Conservation (phyloP, 2,329 filamentous ascomycete genomes). For the Fusarium longipes region DNA sequence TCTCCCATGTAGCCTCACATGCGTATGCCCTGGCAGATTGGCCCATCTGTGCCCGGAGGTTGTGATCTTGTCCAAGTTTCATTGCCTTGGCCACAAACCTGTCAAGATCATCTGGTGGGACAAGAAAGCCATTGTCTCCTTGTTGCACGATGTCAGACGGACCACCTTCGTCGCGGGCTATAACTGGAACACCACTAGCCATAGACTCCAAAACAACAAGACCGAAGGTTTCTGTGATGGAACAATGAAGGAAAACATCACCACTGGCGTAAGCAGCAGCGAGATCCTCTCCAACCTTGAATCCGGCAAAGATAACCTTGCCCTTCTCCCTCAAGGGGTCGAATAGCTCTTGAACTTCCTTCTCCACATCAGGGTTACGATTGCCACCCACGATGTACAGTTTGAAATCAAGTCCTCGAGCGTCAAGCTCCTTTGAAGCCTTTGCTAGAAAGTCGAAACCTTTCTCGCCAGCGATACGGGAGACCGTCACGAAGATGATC, state of each 20-base stretch:
- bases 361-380: slow-evolving; percentile 70
- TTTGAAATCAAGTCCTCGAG: slow-evolving; percentile 68
- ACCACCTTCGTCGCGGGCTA: slow-evolving; percentile 76
- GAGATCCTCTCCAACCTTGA: slow-evolving; percentile 69
- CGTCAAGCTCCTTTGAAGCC: slow-evolving; percentile 65
- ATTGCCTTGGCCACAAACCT: slow-evolving; percentile 66
- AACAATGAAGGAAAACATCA: slow-evolving; percentile 78
- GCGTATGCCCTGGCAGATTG: slow-evolving; percentile 65
- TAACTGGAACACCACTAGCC: slow-evolving; percentile 75
- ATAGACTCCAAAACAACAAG: slow-evolving; percentile 77
- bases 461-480: slow-evolving; percentile 75
- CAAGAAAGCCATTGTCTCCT: slow-evolving; percentile 69
- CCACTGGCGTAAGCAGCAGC: slow-evolving; percentile 75
- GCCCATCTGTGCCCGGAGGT: slow-evolving; percentile 59
- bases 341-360: slow-evolving; percentile 71
- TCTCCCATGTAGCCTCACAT: slow-evolving; percentile 75
- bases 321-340: slow-evolving; percentile 58
- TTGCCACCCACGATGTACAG: slow-evolving; percentile 77
- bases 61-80: slow-evolving; percentile 59
- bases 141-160: slow-evolving; percentile 74
- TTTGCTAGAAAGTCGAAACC: slow-evolving; percentile 75
- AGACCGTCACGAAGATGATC: slow-evolving; percentile 73
- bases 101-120: slow-evolving; percentile 68
- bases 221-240: slow-evolving; percentile 77
- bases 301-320: slow-evolving; percentile 74